Conservation (phyloP, 345 rosid species). For the Psidium guajava region DNA sequence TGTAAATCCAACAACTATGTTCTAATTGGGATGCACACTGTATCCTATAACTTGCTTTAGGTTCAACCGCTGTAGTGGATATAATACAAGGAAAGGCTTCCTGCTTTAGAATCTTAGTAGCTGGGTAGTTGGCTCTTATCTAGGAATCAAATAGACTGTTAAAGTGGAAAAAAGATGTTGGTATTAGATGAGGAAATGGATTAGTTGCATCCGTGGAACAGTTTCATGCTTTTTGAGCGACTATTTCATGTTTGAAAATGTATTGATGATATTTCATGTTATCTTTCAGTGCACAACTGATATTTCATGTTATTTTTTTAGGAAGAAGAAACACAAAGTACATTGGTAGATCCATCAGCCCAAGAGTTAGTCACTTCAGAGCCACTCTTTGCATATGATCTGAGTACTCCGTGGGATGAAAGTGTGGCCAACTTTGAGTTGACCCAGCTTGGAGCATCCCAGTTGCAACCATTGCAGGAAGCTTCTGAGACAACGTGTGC, state of each 20-base stretch:
- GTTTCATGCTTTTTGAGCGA: background rate
- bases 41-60: background rate
- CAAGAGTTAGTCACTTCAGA: constrained; percentile 16
- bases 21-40: background rate
- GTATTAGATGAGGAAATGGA: background rate
- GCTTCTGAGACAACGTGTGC: constrained; percentile 27
- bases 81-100: background rate
- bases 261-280: background rate
- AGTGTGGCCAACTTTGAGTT: constrained; percentile 14
- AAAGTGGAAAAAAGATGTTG: background rate
- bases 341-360: constrained; percentile 18
- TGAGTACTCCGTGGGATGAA: constrained; percentile 5
- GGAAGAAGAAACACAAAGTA: constrained; percentile 27
- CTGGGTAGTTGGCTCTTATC: background rate
- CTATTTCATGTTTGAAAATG: background rate
- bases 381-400: background rate
- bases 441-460: constrained; percentile 18
- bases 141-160: background rate
- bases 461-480: constrained; percentile 18
- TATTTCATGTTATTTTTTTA: constrained; percentile 8
- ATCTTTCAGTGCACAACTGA: background rate
- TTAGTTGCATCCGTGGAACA: background rate
- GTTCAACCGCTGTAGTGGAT: background rate
- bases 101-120: background rate
- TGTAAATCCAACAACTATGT: background rate